Conservation (phyloP, 768 basidiomycete genomes). For the Tricholomella constricta region DNA sequence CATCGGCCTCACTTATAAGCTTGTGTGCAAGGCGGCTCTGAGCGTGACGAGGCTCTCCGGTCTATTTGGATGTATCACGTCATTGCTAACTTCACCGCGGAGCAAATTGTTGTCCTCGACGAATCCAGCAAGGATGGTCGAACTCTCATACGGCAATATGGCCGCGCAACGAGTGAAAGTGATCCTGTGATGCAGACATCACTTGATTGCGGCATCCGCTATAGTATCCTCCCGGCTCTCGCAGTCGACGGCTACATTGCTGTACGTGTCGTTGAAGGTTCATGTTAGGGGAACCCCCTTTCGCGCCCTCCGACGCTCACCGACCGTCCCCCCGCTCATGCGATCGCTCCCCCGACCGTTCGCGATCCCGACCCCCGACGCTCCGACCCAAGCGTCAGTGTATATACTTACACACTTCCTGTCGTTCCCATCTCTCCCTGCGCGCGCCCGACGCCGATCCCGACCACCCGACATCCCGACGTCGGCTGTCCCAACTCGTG, state of each 20-base stretch:
- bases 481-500: too few relatives aligned
- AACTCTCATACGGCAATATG: constrained; percentile 27
- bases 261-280: constrained; percentile 29
- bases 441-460: too few relatives aligned
- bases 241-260: constrained; percentile 37
- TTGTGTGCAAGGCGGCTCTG: constrained; percentile 19
- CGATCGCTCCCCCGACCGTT: too few relatives aligned
- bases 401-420: too few relatives aligned
- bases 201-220: constrained; percentile 30
- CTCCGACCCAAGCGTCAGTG: too few relatives aligned
- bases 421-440: too few relatives aligned
- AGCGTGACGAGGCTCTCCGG: constrained; percentile 18
- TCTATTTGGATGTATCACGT: constrained; percentile 15
- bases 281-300: too few relatives aligned
- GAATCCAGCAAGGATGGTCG: constrained; percentile 36
- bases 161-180: constrained; percentile 25
- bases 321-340: too few relatives aligned
- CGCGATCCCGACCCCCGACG: too few relatives aligned
- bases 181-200: constrained; percentile 20
- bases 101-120: constrained; percentile 23
- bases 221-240: constrained; percentile 35
- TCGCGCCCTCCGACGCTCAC: too few relatives aligned
- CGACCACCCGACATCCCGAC: too few relatives aligned
- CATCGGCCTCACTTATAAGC: constrained; percentile 24
- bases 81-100: constrained; percentile 5